phyloP scores from a whole-genome alignment of 257 asterid species.

The Nicotiana knightiana region DNA sequence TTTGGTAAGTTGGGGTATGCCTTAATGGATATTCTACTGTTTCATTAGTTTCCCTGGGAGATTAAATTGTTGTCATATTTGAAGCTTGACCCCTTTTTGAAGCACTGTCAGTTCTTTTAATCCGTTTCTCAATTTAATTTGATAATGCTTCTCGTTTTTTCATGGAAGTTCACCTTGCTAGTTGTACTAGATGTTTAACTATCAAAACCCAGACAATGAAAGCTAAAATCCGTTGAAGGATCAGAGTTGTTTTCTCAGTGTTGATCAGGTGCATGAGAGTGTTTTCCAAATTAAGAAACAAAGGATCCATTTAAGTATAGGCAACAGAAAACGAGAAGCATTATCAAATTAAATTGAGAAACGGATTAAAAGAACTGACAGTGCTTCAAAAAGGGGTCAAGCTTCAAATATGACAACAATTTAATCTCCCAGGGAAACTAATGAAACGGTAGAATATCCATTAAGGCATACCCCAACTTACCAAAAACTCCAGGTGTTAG shows the following conservation, averaged over 20 bases:
- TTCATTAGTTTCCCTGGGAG: background rate
- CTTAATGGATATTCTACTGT: too few relatives aligned
- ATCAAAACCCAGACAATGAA: background rate
- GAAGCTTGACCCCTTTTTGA: too few relatives aligned
- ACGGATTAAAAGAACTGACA: background rate
- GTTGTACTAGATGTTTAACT: background rate
- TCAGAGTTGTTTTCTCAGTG: background rate
- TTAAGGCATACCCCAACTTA: background rate
- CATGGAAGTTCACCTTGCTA: background rate
- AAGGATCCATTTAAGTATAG: background rate
- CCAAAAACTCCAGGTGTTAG: background rate
- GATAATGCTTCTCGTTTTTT: background rate
- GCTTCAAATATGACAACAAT: background rate
- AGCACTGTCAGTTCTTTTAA: background rate
- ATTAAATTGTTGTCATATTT: background rate
- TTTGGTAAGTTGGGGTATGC: too few relatives aligned
- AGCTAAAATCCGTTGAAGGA: background rate
- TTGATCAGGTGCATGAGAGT: background rate
- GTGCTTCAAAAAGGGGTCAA: background rate
- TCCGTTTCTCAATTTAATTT: background rate
- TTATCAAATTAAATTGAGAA: background rate
- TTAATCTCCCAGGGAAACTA: background rate
- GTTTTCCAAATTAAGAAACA: background rate
- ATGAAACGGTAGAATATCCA: background rate
- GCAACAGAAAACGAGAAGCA: background rate